Percentiles rank a stretch among this genome's conserved stretches.
These are phyloP conservation scores for Colletotrichum lupini DNA, from an alignment of 2,329 filamentous ascomycete genomes.

Conservation along the genomic window DNA sequence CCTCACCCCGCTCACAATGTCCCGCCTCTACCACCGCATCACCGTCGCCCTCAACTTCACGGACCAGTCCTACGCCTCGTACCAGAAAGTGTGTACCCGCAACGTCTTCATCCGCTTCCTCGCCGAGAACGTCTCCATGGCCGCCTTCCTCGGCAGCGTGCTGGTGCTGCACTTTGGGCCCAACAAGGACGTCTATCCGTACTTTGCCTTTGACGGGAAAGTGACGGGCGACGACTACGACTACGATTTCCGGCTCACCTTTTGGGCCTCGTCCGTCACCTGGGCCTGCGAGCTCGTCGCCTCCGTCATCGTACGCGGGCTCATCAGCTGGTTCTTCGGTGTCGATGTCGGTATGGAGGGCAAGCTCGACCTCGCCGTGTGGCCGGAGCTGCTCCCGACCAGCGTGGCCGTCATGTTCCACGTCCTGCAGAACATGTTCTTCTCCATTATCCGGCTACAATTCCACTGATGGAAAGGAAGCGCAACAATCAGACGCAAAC, in stretches of 20 bases:
- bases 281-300: constrained; percentile 75
- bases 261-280: constrained; percentile 71
- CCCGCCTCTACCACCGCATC: constrained; percentile 65
- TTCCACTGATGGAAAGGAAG: constrained; percentile 50
- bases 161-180: constrained; percentile 74
- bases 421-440: constrained; percentile 78
- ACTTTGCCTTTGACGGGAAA: constrained; percentile 71
- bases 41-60: constrained; percentile 66
- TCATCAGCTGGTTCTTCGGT: constrained; percentile 68
- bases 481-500: neutral
- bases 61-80: constrained; percentile 69
- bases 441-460: constrained; percentile 74
- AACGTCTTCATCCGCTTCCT: constrained; percentile 76
- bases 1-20: constrained; percentile 73
- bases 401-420: constrained; percentile 74
- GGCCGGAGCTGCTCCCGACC: constrained; percentile 75
- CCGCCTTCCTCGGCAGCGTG: constrained; percentile 74
- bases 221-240: constrained; percentile 61
- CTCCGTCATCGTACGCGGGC: constrained; percentile 67
- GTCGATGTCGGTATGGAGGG: constrained; percentile 74
- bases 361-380: constrained; percentile 71
- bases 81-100: constrained; percentile 73
- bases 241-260: constrained; percentile 65
- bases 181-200: constrained; percentile 76
- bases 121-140: constrained; percentile 76